These are phyloP conservation scores for Kingdonia uniflora DNA, from an alignment of 164 flowering plant genomes.

Conservation along the genomic window DNA sequence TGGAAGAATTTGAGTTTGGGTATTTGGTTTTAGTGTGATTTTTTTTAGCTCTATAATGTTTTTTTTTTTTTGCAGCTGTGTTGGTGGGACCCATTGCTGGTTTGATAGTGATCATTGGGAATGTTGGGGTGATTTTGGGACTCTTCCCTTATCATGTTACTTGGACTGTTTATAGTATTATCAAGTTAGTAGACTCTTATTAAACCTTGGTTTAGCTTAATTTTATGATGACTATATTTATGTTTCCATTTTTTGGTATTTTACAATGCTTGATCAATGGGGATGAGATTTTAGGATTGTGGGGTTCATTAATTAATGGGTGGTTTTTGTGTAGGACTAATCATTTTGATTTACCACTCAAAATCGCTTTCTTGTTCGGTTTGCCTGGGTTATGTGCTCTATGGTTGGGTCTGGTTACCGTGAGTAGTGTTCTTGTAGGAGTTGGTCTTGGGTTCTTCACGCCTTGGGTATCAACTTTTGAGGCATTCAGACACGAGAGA, in stretches of 20 bases:
- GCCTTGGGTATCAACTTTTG: slow-evolving; percentile 89
- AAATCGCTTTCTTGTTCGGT: slow-evolving; percentile 56
- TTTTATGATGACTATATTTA: neutral
- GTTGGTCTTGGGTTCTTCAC: slow-evolving; percentile 86
- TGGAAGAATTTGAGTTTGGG: slow-evolving; percentile 1
- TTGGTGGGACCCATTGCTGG: slow-evolving; percentile 79
- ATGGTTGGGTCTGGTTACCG: slow-evolving; percentile 72
- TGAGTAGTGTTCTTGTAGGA: slow-evolving; percentile 68
- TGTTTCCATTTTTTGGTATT: neutral
- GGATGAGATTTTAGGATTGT: no score
- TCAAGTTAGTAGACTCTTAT: slow-evolving; percentile 36
- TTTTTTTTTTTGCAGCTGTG: slow-evolving; percentile 35
- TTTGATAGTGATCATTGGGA: slow-evolving; percentile 55
- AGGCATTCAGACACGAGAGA: slow-evolving; percentile 67
- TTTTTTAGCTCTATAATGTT: neutral
- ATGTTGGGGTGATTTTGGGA: slow-evolving; percentile 58
- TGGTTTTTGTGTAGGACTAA: slow-evolving; percentile 40
- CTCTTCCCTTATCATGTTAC: slow-evolving; percentile 76
- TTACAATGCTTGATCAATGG: neutral
- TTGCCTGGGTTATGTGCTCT: slow-evolving; percentile 59
- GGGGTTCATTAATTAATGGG: neutral
- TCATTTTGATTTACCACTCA: slow-evolving; percentile 58
- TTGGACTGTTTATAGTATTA: slow-evolving; percentile 66
- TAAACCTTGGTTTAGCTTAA: neutral
- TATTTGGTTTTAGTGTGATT: slow-evolving; percentile 1